A percentile compares a stretch with the other conserved stretches of the same genome.
phyloP scores from a whole-genome alignment of 331 rosid species.

The Pyrus hybrid region DNA sequence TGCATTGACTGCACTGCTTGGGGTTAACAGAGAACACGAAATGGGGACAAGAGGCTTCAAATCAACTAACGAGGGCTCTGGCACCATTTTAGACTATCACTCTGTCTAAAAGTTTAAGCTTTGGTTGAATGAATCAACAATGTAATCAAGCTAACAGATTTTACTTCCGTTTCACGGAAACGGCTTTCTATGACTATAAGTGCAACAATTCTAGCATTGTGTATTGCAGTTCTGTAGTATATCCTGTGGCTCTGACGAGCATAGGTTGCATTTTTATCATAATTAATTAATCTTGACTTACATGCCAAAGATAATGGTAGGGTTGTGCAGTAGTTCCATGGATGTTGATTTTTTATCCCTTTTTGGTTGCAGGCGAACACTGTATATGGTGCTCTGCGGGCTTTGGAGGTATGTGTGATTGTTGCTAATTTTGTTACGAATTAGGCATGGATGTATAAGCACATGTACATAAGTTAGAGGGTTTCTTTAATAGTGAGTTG shows the following conservation, averaged over 20 bases:
- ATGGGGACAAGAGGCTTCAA: neutral
- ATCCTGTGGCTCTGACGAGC: neutral
- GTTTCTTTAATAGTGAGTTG: neutral
- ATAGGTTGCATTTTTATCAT: neutral
- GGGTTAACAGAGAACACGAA: neutral
- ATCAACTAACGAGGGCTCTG: neutral
- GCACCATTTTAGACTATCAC: too few relatives aligned
- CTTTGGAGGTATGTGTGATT: conserved; percentile 65
- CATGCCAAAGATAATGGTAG: neutral
- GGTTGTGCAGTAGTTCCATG: neutral
- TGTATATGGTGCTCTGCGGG: conserved; percentile 86
- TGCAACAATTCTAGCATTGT: neutral
- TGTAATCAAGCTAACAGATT: neutral
- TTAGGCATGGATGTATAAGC: neutral
- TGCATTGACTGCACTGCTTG: neutral
- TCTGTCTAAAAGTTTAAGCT: too few relatives aligned
- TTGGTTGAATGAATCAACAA: neutral
- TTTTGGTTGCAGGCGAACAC: conserved; percentile 62
- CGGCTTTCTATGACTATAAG: neutral
- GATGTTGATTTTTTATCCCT: conserved; percentile 10
- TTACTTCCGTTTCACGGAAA: neutral
- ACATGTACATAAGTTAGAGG: neutral
- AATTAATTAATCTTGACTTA: neutral
- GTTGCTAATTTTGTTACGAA: neutral
- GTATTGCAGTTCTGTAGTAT: neutral